These are phyloP conservation scores for Cymbopogon citratus DNA, from an alignment of 176 grass and related monocot genomes.

Conservation along the genomic window DNA sequence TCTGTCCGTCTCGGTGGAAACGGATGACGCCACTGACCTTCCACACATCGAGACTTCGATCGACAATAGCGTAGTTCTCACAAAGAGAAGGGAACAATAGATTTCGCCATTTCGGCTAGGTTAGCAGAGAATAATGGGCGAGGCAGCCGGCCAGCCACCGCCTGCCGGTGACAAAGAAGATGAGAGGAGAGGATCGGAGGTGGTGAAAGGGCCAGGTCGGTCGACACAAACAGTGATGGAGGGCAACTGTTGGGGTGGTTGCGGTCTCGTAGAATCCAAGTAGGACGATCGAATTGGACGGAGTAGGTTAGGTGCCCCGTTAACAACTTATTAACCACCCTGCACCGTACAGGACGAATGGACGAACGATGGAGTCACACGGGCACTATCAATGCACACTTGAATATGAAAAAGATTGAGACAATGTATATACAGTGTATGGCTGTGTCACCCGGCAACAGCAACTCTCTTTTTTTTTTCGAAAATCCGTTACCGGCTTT, in stretches of 20 bases:
- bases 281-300: background rate
- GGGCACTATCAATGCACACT: background rate
- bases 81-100: background rate
- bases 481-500: too few relatives aligned
- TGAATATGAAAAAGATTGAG: background rate
- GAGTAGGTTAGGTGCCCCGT: background rate
- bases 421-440: too few relatives aligned
- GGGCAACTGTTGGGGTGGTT: background rate
- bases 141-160: too few relatives aligned
- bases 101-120: background rate
- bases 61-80: background rate
- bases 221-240: background rate
- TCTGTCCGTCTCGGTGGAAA: background rate
- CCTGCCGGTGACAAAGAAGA: background rate
- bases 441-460: too few relatives aligned
- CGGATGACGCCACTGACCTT: background rate
- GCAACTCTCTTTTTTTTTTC: too few relatives aligned
- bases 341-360: background rate
- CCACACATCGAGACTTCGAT: background rate
- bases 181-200: too few relatives aligned
- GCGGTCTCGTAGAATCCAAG: background rate
- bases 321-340: background rate
- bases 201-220: background rate
- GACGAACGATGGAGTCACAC: background rate
- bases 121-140: background rate